Conservation (phyloP, 768 basidiomycete species). For the Boletus speciosus region DNA sequence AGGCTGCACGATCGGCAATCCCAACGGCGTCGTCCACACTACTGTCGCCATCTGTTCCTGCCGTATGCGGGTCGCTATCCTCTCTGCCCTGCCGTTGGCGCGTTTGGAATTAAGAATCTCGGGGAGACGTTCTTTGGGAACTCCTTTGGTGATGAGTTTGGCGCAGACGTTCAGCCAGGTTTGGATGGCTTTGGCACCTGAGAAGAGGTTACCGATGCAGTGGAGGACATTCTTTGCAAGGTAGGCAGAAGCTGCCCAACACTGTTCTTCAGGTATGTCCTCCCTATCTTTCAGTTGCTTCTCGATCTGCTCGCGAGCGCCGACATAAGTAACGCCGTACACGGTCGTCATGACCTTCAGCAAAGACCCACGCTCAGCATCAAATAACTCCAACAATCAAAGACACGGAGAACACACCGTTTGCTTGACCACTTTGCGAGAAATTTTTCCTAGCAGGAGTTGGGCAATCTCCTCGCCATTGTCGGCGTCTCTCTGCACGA, state of each 20-base stretch:
- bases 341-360: constrained; percentile 95
- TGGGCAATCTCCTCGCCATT: constrained; percentile 52
- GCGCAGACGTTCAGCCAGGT: constrained; percentile 85
- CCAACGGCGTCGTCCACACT: constrained; percentile 96
- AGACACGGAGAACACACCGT: constrained; percentile 52
- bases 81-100: constrained; percentile 14
- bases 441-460: constrained; percentile 70
- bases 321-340: constrained; percentile 94
- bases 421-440: constrained; percentile 96
- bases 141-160: constrained; percentile 80
- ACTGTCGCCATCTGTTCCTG: constrained; percentile 95
- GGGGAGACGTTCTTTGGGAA: constrained; percentile 65
- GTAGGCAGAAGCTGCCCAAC: constrained; percentile 73
- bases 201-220: constrained; percentile 90
- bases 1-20: constrained; percentile 93
- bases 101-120: constrained; percentile 34
- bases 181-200: constrained; percentile 89
- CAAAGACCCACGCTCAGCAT: not conserved
- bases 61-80: constrained; percentile 39
- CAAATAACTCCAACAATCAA: not conserved
- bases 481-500: constrained; percentile 54
- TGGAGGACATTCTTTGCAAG: constrained; percentile 73
- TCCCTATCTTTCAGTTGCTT: constrained; percentile 76
- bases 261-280: constrained; percentile 67
- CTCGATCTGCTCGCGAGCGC: constrained; percentile 93